Evolutionary conservation across 2,329 filamentous ascomycete genomes (phyloP).

Genomic region (Fusarium pininemorale): DNA sequence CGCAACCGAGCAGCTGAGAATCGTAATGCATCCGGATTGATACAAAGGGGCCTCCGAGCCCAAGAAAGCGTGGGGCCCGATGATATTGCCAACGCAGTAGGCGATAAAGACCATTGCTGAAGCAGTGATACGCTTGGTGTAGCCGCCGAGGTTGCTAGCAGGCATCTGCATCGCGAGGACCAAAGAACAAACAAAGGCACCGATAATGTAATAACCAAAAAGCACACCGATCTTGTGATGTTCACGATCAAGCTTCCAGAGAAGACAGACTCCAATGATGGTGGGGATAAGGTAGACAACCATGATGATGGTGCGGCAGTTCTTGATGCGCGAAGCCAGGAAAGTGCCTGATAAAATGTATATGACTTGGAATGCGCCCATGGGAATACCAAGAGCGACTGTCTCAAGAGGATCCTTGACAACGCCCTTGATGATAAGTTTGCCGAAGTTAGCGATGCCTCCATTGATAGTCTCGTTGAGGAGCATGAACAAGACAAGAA

Average conservation of each 20-base stretch:
- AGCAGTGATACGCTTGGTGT: conserved; percentile 57
- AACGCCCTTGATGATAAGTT: conserved; percentile 60
- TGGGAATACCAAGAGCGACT: conserved; percentile 61
- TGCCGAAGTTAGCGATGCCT: conserved; percentile 64
- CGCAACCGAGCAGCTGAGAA: conserved; percentile 21
- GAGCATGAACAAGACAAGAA: conserved; percentile 63
- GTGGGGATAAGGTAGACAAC: conserved; percentile 60
- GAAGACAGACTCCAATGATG: conserved; percentile 55
- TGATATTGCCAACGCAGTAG: conserved; percentile 47
- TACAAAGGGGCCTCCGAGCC: conserved; percentile 57
- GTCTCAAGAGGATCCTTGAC: conserved; percentile 49
- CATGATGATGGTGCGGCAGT: conserved; percentile 62
- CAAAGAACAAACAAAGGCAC: conserved; percentile 60
- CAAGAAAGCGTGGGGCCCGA: conserved; percentile 51
- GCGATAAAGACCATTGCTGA: conserved; percentile 58
- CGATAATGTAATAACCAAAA: conserved; percentile 61
- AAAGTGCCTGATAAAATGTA: conserved; percentile 62
- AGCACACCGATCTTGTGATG: conserved; percentile 56
- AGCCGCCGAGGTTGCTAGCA: conserved; percentile 57
- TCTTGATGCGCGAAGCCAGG: conserved; percentile 57
- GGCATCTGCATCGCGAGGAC: conserved; percentile 64
- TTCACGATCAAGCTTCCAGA: conserved; percentile 57
- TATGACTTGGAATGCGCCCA: conserved; percentile 61
- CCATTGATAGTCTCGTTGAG: conserved; percentile 63
- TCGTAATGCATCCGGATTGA: conserved; percentile 57